Conservation (phyloP, 257 asterid species). For the Striga asiatica region DNA sequence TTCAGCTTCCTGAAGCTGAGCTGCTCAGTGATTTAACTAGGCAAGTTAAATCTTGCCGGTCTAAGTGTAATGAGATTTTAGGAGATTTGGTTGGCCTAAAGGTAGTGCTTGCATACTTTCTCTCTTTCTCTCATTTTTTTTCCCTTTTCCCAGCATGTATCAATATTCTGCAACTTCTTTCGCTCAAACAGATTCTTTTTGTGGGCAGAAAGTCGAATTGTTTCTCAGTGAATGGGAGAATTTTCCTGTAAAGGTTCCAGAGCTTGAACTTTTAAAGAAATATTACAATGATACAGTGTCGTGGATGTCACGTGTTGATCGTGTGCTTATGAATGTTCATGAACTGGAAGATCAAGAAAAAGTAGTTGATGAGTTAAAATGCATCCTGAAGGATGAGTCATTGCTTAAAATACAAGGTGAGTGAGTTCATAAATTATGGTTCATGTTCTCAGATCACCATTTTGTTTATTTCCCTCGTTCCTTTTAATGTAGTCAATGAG, state of each 20-base stretch:
- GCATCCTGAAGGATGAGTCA: constrained; percentile 55
- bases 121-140: no score
- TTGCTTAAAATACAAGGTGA: constrained; percentile 56
- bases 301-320: constrained; percentile 61
- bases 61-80: constrained; percentile 59
- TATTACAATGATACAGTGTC: constrained; percentile 52
- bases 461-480: not conserved
- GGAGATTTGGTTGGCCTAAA: constrained; percentile 37
- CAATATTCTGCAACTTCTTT: no score
- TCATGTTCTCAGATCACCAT: constrained; percentile 8
- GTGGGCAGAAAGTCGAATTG: constrained; percentile 51
- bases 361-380: constrained; percentile 51
- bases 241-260: constrained; percentile 58
- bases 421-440: not conserved
- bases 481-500: constrained; percentile 46
- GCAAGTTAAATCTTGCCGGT: constrained; percentile 54
- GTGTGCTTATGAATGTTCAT: constrained; percentile 35
- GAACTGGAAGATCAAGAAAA: constrained; percentile 67
- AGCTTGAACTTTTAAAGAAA: constrained; percentile 56
- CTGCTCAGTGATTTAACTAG: constrained; percentile 37
- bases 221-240: constrained; percentile 51
- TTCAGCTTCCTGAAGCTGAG: constrained; percentile 65
- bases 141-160: constrained; percentile 9
- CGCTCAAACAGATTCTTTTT: constrained; percentile 8
- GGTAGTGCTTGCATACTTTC: constrained; percentile 39